These are phyloP conservation scores for Umbelopsis isabellina DNA, from an alignment of 192 early-diverging fungal genomes.

Conservation along the genomic window DNA sequence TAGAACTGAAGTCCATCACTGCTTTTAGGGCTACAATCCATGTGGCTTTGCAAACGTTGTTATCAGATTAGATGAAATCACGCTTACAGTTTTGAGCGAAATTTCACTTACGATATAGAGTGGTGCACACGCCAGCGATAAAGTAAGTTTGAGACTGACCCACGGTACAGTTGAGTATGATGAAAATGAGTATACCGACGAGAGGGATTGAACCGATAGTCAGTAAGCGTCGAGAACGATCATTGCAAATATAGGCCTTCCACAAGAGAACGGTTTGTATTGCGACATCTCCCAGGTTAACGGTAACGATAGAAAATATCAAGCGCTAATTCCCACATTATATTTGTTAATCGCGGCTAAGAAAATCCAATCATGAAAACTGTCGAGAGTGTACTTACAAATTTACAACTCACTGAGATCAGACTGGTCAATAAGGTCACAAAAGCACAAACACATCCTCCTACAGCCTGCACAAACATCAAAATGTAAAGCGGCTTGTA, in stretches of 20 bases:
- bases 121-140: conserved; percentile 21
- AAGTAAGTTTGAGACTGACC: conserved; percentile 20
- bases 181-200: conserved; percentile 27
- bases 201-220: conserved; percentile 24
- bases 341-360: neutral
- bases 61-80: neutral
- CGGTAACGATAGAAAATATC: conserved; percentile 34
- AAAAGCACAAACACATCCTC: conserved; percentile 30
- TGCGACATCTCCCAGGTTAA: conserved; percentile 35
- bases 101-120: conserved; percentile 32
- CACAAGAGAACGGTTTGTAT: conserved; percentile 33
- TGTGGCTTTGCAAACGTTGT: conserved; percentile 2
- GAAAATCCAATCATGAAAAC: neutral
- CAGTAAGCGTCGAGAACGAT: conserved; percentile 32
- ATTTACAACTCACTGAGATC: conserved; percentile 25
- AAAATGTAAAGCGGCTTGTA: conserved; percentile 31
- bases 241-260: conserved; percentile 40
- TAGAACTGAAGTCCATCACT: conserved; percentile 28
- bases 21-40: conserved; percentile 33
- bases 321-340: conserved; percentile 23
- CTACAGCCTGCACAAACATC: conserved; percentile 27
- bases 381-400: conserved; percentile 26
- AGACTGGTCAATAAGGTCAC: conserved; percentile 33
- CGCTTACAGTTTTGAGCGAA: neutral
- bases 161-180: conserved; percentile 29